phyloP scores from a whole-genome alignment of 805 yeast genomes.

The Teunomyces cretensis region DNA sequence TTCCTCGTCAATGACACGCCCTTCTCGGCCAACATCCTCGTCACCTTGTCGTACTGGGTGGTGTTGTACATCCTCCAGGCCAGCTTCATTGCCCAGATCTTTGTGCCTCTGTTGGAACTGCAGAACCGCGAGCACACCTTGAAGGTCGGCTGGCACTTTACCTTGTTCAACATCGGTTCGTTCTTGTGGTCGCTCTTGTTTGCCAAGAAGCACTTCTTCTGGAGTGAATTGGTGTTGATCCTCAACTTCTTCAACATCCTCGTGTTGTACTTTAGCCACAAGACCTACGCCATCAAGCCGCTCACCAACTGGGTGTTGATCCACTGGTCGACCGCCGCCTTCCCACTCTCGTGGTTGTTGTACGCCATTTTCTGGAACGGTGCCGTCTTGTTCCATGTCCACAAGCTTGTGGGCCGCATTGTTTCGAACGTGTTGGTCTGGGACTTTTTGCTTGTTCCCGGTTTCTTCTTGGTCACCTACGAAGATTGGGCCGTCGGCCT shows the following conservation, averaged over 20 bases:
- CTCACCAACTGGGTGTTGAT: constrained; percentile 52
- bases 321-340: constrained; percentile 65
- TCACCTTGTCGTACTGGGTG: constrained; percentile 58
- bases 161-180: constrained; percentile 57
- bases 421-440: constrained; percentile 74
- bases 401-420: constrained; percentile 58
- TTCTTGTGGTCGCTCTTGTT: constrained; percentile 67
- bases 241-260: constrained; percentile 61
- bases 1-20: constrained; percentile 64
- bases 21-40: constrained; percentile 56
- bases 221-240: constrained; percentile 57
- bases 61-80: constrained; percentile 53
- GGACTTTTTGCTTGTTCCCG: constrained; percentile 72
- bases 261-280: constrained; percentile 55
- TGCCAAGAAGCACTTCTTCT: constrained; percentile 55
- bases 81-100: constrained; percentile 47
- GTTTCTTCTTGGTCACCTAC: constrained; percentile 52
- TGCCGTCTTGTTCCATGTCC: constrained; percentile 68
- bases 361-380: constrained; percentile 84
- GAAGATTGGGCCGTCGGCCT: constrained; percentile 74
- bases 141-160: constrained; percentile 60
- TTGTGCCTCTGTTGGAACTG: constrained; percentile 29
- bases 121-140: constrained; percentile 27
- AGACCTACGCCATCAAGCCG: constrained; percentile 57
- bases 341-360: constrained; percentile 74